Conservation (phyloP, 495 filamentous ascomycete species). For the Cladorrhinum samala region DNA sequence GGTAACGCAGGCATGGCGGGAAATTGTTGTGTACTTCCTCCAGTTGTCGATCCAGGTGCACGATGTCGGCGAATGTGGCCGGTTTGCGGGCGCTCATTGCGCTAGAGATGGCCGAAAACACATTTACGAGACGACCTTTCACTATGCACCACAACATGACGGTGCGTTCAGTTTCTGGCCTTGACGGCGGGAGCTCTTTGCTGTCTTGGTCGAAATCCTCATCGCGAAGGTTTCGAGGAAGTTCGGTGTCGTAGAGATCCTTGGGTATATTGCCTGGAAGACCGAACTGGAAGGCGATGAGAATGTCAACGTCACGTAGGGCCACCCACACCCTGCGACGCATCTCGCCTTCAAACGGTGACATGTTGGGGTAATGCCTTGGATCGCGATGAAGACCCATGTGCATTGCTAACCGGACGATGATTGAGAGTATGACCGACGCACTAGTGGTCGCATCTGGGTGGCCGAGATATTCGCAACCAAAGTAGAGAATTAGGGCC, state of each 20-base stretch:
- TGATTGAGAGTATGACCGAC: slow-evolving; percentile 35
- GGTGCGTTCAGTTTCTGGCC: slow-evolving; percentile 32
- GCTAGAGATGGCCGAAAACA: slow-evolving; percentile 20
- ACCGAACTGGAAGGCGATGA: slow-evolving; percentile 27
- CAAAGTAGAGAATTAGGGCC: slow-evolving; percentile 31
- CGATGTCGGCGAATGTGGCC: slow-evolving; percentile 25
- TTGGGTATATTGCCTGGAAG: slow-evolving; percentile 24
- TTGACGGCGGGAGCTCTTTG: slow-evolving; percentile 28
- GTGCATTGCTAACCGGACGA: slow-evolving; percentile 33
- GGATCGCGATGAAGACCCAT: slow-evolving; percentile 39
- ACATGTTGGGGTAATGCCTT: slow-evolving; percentile 29
- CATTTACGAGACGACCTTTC: slow-evolving; percentile 20
- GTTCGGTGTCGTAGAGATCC: slow-evolving; percentile 27
- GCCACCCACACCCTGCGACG: slow-evolving; percentile 32
- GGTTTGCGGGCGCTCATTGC: slow-evolving; percentile 19
- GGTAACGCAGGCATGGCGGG: slow-evolving; percentile 19
- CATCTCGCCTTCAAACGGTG: slow-evolving; percentile 32
- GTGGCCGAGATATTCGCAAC: slow-evolving; percentile 29
- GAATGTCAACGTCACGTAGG: slow-evolving; percentile 23
- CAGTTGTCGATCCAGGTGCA: slow-evolving; percentile 27
- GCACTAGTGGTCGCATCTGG: slow-evolving; percentile 31
- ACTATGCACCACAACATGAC: slow-evolving; percentile 19
- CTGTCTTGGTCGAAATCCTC: slow-evolving; percentile 29
- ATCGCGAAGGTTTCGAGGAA: slow-evolving; percentile 35
- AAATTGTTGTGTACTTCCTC: slow-evolving; percentile 19